Conservation (phyloP, 768 basidiomycete species). For the Suillus subaureus region DNA sequence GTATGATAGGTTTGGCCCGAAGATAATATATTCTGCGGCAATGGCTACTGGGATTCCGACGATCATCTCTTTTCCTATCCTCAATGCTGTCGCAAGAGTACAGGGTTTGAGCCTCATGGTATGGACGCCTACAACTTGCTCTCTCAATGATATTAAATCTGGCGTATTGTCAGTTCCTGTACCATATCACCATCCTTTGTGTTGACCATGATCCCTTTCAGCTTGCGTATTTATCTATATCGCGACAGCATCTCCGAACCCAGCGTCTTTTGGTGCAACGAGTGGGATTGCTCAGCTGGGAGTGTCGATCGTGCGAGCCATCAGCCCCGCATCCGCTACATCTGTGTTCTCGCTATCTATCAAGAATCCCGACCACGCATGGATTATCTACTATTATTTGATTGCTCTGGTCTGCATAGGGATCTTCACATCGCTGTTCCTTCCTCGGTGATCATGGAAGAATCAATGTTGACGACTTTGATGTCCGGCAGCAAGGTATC, state of each 20-base stretch:
- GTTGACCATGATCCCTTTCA: slow-evolving; percentile 23
- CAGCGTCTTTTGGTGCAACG: slow-evolving; percentile 65
- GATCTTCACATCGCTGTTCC: slow-evolving; percentile 21
- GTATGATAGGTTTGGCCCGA: slow-evolving; percentile 64
- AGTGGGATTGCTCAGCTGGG: slow-evolving; percentile 59
- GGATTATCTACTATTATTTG: slow-evolving; percentile 31
- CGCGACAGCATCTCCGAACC: slow-evolving; percentile 63
- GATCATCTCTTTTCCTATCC: slow-evolving; percentile 62
- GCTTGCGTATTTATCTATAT: slow-evolving; percentile 76
- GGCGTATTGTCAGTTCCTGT: slow-evolving; percentile 52
- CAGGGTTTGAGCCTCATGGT: slow-evolving; percentile 51
- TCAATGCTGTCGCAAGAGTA: slow-evolving; percentile 54
- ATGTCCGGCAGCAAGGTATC: too few species aligned
- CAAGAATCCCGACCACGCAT: slow-evolving; percentile 34
- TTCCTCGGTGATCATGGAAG: slow-evolving; percentile 30
- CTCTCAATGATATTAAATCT: slow-evolving; percentile 52
- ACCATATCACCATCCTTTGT: background rate
- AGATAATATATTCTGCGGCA: slow-evolving; percentile 57
- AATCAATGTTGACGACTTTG: background rate
- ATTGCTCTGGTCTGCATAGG: slow-evolving; percentile 20
- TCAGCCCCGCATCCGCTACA: slow-evolving; percentile 59
- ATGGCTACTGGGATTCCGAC: slow-evolving; percentile 52
- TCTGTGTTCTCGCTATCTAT: slow-evolving; percentile 72
- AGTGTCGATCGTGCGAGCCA: slow-evolving; percentile 40
- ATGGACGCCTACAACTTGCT: slow-evolving; percentile 52